Evolutionary conservation across 179 eudicot genomes (phyloP).

Genomic region (Corrigiola litoralis): DNA sequence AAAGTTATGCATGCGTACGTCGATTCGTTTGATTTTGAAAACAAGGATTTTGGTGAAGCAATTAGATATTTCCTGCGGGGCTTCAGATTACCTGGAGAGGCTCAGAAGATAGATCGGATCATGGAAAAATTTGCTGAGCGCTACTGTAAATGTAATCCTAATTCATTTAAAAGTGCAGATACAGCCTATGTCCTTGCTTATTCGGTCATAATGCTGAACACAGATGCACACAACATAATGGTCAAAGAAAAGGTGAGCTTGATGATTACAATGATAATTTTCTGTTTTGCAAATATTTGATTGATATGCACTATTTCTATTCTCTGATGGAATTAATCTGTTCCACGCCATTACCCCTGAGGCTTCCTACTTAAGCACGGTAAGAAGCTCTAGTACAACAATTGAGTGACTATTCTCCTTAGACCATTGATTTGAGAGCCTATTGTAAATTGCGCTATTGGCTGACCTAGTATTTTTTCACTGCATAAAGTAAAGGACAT

Average conservation of each 20-base stretch:
- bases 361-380: too few species aligned
- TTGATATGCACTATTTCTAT: neutral
- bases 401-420: too few species aligned
- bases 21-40: constrained; percentile 82
- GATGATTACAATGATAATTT: neutral
- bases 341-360: too few species aligned
- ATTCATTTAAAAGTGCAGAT: constrained; percentile 87
- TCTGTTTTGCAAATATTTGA: neutral
- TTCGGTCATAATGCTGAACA: constrained; percentile 96
- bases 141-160: constrained; percentile 91
- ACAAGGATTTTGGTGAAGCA: constrained; percentile 88
- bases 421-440: too few species aligned
- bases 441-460: too few species aligned
- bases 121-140: constrained; percentile 99
- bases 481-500: too few species aligned
- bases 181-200: constrained; percentile 98
- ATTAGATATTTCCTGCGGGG: constrained; percentile 90
- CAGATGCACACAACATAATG: constrained; percentile 97
- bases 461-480: too few species aligned
- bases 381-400: too few species aligned
- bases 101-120: constrained; percentile 95
- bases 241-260: constrained; percentile 91
- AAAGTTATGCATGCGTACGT: constrained; percentile 98
- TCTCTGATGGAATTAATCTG: too few species aligned
- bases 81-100: constrained; percentile 97